These are phyloP conservation scores for Phytophthora vignae DNA, from an alignment of 352 stramenopile species.

Conservation along the genomic window DNA sequence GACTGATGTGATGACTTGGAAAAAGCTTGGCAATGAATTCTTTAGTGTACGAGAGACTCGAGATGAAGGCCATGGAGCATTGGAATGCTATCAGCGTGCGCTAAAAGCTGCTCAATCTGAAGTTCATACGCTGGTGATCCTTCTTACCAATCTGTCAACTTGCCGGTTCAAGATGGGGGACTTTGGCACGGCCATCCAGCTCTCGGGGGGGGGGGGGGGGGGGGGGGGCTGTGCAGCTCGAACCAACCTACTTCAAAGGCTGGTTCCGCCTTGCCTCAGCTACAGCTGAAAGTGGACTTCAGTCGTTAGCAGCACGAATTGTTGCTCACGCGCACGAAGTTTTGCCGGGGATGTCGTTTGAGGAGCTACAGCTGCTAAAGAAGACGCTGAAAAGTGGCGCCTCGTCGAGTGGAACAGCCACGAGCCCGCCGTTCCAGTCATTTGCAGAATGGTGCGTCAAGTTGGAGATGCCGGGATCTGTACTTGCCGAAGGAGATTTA, in stretches of 20 bases:
- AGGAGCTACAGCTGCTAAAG: conserved; percentile 16
- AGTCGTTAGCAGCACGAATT: conserved; percentile 3
- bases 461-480: neutral
- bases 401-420: neutral
- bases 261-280: conserved; percentile 29
- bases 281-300: neutral
- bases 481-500: neutral
- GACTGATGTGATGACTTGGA: conserved; percentile 28
- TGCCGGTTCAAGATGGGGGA: conserved; percentile 26
- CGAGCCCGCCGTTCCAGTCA: conserved; percentile 7
- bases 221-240: conserved; percentile 27
- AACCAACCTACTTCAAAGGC: conserved; percentile 31
- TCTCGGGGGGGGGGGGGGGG: too few relatives aligned
- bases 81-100: conserved; percentile 31
- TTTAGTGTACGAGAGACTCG: conserved; percentile 14
- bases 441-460: conserved; percentile 27
- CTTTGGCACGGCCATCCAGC: neutral
- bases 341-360: neutral
- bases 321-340: conserved; percentile 3
- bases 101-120: conserved; percentile 16
- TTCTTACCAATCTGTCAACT: conserved; percentile 31
- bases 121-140: conserved; percentile 13
- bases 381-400: neutral
- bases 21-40: conserved; percentile 38
- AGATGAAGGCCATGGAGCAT: conserved; percentile 20